Evolutionary conservation across 169 alveolate species (phyloP), one percentile per base, ranked within the genome.

Genomic region (Plasmodium falciparum): DNA sequence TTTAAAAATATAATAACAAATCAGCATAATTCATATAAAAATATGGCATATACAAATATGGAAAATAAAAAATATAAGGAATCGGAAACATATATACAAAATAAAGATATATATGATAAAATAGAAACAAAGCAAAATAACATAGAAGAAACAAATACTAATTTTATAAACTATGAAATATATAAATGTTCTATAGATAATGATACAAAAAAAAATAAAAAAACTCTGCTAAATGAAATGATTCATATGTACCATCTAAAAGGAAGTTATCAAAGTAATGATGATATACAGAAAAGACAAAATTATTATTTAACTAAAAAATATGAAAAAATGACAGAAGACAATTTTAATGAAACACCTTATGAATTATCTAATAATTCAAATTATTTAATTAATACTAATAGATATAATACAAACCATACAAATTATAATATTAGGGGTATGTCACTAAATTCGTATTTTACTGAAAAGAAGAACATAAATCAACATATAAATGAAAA

Each of bases 391-490:
- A 71, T 15, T 13, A 11, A 71, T 49, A 47, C 22, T 50, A 71
- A 71, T 71, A 22, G 49, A 2, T 66, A 78, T 78, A 70, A 45
- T 4, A 65, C 45, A 22, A 78, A 74, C 22, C 2, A 49, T 26
- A 20, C 22, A 3, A 56, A 8, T 56, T 65, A 39, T 0, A 8
- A 47, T 26, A 70, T 39, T 78, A 70, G 89, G 49, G 47, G 29
- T 49, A 58, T 63, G 24, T 58, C 76, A 70, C 65, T 15, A n/a
- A 78, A 65, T 58, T 78, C 89, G 7, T 63, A 65, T 13, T 43
- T 71, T 20, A 29, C 43, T 13, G 52, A 29, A 3, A 78, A 33
- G 29, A 29, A 67, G 12, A 6, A 62, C 22, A 33, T 3, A 61
- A 63, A 54, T 17, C 15, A 75, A 17, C 24, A 8, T 20, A 54